phyloP scores from a whole-genome alignment of 148 eudicot species.

The Dysphania ambrosioides region DNA sequence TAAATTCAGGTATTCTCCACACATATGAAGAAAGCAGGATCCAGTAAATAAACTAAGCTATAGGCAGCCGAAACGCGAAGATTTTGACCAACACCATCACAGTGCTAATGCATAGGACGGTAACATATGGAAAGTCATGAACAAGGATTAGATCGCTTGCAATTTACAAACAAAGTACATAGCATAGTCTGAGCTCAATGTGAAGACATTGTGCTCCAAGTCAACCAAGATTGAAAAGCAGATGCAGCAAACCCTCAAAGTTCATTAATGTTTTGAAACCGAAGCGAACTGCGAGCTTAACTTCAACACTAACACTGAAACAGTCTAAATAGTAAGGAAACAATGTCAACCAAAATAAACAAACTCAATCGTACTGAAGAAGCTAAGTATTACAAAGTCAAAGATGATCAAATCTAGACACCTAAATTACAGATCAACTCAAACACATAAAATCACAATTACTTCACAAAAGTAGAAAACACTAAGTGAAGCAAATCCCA shows the following conservation, averaged over 20 bases:
- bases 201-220: neutral
- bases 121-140: neutral
- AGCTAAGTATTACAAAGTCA: slow-evolving; percentile 1
- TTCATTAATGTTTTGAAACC: neutral
- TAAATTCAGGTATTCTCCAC: neutral
- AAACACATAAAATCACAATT: neutral
- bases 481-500: neutral
- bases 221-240: neutral
- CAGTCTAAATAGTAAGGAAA: neutral
- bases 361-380: neutral
- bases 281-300: neutral
- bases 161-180: neutral
- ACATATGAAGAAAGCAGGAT: neutral
- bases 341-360: neutral
- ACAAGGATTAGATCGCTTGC: neutral
- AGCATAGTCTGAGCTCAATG: neutral
- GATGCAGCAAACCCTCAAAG: neutral
- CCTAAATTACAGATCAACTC: slow-evolving; percentile 1
- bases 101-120: neutral
- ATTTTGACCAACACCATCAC: neutral
- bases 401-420: slow-evolving; percentile 5
- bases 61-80: neutral
- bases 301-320: slow-evolving; percentile 1
- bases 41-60: neutral
- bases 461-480: neutral